Percentiles rank a stretch among this genome's conserved stretches.
Conservation (phyloP, 2,329 filamentous ascomycete genomes). For the Zopfia rhizophila region DNA sequence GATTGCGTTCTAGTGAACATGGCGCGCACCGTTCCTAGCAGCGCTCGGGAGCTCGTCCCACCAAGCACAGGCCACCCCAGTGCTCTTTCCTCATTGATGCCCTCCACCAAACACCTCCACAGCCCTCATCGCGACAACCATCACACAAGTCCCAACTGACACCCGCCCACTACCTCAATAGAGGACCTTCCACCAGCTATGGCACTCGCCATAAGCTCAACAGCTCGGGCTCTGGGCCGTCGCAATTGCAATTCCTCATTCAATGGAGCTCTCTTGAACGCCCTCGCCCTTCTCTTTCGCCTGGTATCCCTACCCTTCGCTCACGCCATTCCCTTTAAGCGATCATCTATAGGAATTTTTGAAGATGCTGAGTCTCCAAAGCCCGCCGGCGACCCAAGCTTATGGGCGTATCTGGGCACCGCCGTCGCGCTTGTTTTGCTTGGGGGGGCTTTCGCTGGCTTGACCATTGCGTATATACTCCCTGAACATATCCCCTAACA, state of each 20-base stretch:
- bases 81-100: not conserved
- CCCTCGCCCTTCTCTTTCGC: slow-evolving; percentile 41
- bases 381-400: slow-evolving; percentile 65
- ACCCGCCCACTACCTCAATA: not conserved
- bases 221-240: slow-evolving; percentile 27
- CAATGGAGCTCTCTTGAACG: slow-evolving; percentile 34
- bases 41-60: no score
- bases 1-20: no score
- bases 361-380: slow-evolving; percentile 46
- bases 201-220: slow-evolving; percentile 42
- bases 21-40: no score
- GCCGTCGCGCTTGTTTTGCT: slow-evolving; percentile 84
- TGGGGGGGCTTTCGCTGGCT: slow-evolving; percentile 91
- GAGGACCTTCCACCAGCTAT: slow-evolving; percentile 31
- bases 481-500: slow-evolving; percentile 3
- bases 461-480: slow-evolving; percentile 82
- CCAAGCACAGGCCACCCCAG: not conserved
- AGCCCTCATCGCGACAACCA: slow-evolving; percentile 16
- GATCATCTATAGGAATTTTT: slow-evolving; percentile 31
- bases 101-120: slow-evolving; percentile 12
- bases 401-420: slow-evolving; percentile 84
- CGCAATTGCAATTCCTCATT: slow-evolving; percentile 42
- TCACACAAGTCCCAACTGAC: slow-evolving; percentile 11
- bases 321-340: slow-evolving; percentile 46
- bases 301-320: slow-evolving; percentile 46